These are phyloP conservation scores for Trichothecium sympodiale DNA, from an alignment of 2,329 filamentous ascomycete genomes.

Conservation along the genomic window DNA sequence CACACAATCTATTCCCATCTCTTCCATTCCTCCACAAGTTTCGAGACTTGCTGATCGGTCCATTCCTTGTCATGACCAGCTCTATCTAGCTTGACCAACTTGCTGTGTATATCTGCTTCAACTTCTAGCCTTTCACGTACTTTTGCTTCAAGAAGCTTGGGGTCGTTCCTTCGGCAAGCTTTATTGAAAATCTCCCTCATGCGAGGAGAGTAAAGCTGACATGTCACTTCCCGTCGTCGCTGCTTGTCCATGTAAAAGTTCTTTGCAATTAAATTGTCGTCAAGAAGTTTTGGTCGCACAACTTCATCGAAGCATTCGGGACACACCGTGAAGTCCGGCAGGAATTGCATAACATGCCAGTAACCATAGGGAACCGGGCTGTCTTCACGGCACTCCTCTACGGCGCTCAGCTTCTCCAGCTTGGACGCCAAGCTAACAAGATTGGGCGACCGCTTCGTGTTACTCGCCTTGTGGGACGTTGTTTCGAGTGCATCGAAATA, in stretches of 20 bases:
- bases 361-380: constrained; percentile 46
- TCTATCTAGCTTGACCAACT: constrained; percentile 32
- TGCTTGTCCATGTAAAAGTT: constrained; percentile 54
- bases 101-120: constrained; percentile 47
- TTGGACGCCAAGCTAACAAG: constrained; percentile 52
- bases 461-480: constrained; percentile 38
- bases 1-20: constrained; percentile 38
- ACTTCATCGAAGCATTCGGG: constrained; percentile 76
- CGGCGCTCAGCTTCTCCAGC: constrained; percentile 44
- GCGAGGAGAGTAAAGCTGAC: constrained; percentile 69
- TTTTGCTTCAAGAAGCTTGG: constrained; percentile 47
- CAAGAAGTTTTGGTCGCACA: constrained; percentile 55
- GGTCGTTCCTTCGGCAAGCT: constrained; percentile 56
- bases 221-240: constrained; percentile 44
- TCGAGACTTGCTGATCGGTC: constrained; percentile 31
- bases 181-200: constrained; percentile 67
- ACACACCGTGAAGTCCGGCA: constrained; percentile 75
- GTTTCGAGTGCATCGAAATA: constrained; percentile 53
- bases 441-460: constrained; percentile 37
- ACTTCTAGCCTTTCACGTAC: constrained; percentile 48
- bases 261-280: constrained; percentile 43
- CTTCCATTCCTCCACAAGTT: constrained; percentile 44
- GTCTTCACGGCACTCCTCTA: constrained; percentile 56
- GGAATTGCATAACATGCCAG: constrained; percentile 69
- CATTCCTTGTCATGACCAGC: constrained; percentile 21